These are phyloP conservation scores for Phytophthora syringae DNA, from an alignment of 352 stramenopile species.

Conservation along the genomic window DNA sequence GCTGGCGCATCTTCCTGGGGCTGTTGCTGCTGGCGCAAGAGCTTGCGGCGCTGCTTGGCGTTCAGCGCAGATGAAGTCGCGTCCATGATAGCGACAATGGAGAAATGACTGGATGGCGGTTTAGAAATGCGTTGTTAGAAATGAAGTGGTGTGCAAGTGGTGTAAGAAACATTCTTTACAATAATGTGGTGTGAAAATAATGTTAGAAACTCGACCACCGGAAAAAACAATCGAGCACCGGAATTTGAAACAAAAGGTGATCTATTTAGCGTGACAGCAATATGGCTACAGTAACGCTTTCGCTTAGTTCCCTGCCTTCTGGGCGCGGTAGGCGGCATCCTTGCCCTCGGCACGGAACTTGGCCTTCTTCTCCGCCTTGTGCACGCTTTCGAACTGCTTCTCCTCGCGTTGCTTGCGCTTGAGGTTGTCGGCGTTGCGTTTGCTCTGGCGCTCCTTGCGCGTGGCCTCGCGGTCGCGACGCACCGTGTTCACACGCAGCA, in stretches of 20 bases:
- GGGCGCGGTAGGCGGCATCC: constrained; percentile 60
- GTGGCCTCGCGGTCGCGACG: constrained; percentile 96
- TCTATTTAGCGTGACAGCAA: constrained; percentile 23
- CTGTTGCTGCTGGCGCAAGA: constrained; percentile 64
- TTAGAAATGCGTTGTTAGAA: too few relatives aligned
- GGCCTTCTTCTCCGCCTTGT: constrained; percentile 87
- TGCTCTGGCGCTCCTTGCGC: constrained; percentile 91
- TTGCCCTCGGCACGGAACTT: constrained; percentile 88
- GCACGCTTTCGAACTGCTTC: constrained; percentile 86
- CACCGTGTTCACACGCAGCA: constrained; percentile 98
- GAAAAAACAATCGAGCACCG: too few relatives aligned
- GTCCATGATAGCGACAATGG: constrained; percentile 8
- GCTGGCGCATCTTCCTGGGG: constrained; percentile 12
- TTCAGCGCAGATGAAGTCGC: constrained; percentile 65
- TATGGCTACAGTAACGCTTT: constrained; percentile 12
- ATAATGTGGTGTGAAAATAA: too few relatives aligned
- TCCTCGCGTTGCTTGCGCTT: constrained; percentile 95
- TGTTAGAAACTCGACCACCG: neutral
- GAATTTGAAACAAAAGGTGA: constrained; percentile 2
- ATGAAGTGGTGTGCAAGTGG: neutral
- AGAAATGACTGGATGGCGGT: constrained; percentile 19
- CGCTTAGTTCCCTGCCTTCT: constrained; percentile 49
- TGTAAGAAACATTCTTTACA: constrained; percentile 4
- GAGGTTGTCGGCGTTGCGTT: constrained; percentile 83
- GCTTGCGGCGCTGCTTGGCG: constrained; percentile 82